Evolutionary conservation across 441 rosid genomes (phyloP).

Genomic region (Populus tomentosa): DNA sequence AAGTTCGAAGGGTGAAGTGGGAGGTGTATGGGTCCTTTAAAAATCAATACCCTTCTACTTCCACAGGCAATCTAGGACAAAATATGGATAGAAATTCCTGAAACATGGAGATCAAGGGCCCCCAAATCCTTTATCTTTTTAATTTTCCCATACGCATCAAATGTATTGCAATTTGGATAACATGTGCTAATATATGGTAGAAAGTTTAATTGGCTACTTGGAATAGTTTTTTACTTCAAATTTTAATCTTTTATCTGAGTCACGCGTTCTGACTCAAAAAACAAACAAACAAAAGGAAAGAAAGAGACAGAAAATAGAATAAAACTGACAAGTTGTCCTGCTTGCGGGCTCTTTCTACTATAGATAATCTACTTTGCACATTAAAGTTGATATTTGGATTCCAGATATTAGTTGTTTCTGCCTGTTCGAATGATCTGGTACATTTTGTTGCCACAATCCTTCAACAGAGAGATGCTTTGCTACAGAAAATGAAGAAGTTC

Average conservation of each 20-base stretch:
- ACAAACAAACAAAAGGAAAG: not conserved
- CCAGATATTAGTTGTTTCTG: not conserved
- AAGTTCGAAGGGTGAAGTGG: not conserved
- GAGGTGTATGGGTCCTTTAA: not conserved
- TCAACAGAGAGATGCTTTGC: not conserved
- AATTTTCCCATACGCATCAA: not conserved
- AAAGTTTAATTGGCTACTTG: not conserved
- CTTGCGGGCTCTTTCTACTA: not conserved
- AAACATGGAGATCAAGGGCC: not conserved
- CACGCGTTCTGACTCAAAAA: not conserved
- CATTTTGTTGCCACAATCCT: not conserved
- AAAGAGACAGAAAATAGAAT: not conserved
- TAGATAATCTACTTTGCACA: not conserved
- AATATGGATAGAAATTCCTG: not conserved
- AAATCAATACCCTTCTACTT: not conserved
- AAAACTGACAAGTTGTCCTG: not conserved
- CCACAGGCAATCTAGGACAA: not conserved
- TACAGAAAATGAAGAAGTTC: not conserved
- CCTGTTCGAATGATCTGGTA: not conserved
- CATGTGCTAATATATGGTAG: not conserved
- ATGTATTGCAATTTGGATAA: not conserved
- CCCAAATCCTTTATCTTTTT: not conserved
- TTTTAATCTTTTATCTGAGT: not conserved
- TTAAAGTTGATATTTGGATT: not conserved
- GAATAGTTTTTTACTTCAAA: not conserved